phyloP scores from a whole-genome alignment of 2,329 filamentous ascomycete species.

The Sclerotinia glacialis region DNA sequence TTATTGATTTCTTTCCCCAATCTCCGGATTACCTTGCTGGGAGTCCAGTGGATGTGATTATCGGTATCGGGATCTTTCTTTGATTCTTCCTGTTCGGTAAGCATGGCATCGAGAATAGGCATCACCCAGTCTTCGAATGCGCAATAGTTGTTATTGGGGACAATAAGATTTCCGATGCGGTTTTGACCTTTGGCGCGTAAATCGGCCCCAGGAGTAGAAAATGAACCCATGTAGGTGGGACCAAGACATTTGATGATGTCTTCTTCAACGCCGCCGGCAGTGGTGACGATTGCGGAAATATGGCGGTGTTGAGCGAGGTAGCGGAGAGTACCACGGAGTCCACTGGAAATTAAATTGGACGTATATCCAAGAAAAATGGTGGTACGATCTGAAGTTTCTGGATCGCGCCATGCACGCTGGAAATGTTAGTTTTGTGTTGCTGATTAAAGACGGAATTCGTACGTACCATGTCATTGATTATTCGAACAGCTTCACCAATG shows the following conservation, averaged over 20 bases:
- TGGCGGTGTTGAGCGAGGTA: constrained; percentile 92
- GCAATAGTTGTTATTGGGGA: constrained; percentile 97
- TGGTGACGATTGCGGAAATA: constrained; percentile 90
- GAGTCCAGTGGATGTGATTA: constrained; percentile 78
- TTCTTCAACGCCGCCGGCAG: constrained; percentile 92
- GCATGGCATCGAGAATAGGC: constrained; percentile 90
- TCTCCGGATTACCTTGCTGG: constrained; percentile 84
- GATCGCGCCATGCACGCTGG: constrained; percentile 76
- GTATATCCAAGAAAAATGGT: constrained; percentile 98
- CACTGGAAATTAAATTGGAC: constrained; percentile 95
- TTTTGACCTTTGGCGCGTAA: constrained; percentile 86
- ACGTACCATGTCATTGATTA: constrained; percentile 90
- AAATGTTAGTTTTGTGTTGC: background rate
- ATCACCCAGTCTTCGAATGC: constrained; percentile 97
- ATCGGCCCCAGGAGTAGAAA: constrained; percentile 70
- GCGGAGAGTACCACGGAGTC: constrained; percentile 83
- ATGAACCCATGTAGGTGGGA: constrained; percentile 87
- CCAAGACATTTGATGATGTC: constrained; percentile 98
- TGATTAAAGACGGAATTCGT: background rate
- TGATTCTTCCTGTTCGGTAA: constrained; percentile 85
- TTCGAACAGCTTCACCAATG: constrained; percentile 80
- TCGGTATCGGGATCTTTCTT: constrained; percentile 52
- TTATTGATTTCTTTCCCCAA: constrained; percentile 93
- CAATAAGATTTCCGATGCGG: constrained; percentile 90
- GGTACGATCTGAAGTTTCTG: constrained; percentile 73